A percentile compares a stretch with the other conserved stretches of the same genome.
phyloP scores from a whole-genome alignment of 2,329 filamentous ascomycete genomes.

The Didymosphaeria variabile region DNA sequence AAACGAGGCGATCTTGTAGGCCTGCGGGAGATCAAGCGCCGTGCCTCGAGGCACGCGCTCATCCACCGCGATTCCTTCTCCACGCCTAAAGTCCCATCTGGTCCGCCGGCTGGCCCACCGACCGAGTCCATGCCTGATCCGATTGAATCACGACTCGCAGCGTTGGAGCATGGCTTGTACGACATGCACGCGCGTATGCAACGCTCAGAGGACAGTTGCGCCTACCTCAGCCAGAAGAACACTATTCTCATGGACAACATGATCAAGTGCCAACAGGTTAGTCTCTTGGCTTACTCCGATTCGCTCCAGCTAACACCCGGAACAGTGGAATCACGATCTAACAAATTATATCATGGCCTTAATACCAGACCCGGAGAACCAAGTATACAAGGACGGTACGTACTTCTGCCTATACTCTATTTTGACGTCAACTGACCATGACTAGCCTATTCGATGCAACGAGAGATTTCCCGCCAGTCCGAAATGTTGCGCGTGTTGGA shows the following conservation, averaged over 20 bases:
- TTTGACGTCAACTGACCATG: conserved; percentile 33
- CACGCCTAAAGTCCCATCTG: conserved; percentile 71
- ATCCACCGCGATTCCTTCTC: conserved; percentile 92
- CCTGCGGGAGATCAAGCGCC: conserved; percentile 91
- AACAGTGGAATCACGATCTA: conserved; percentile 83
- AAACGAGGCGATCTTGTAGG: conserved; percentile 93
- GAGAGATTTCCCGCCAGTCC: conserved; percentile 69
- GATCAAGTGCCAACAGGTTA: conserved; percentile 73
- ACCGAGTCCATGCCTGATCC: conserved; percentile 83
- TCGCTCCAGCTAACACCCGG: conserved; percentile 34
- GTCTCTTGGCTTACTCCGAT: conserved; percentile 34
- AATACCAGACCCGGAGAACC: conserved; percentile 77
- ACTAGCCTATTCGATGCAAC: conserved; percentile 62
- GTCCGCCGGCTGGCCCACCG: conserved; percentile 84
- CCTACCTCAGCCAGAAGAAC: conserved; percentile 81
- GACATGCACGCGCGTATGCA: conserved; percentile 80
- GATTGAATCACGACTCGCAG: conserved; percentile 76
- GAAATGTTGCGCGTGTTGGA: conserved; percentile 66
- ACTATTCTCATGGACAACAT: conserved; percentile 84
- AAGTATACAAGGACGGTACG: conserved; percentile 84
- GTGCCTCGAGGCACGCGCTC: conserved; percentile 89
- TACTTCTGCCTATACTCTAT: conserved; percentile 37
- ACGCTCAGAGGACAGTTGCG: conserved; percentile 83
- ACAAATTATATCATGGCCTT: conserved; percentile 77
- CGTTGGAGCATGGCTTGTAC: conserved; percentile 82